Base-by-base conservation (phyloP, 2,329 filamentous ascomycete species). In the Albophoma yamanashiensis region DNA sequence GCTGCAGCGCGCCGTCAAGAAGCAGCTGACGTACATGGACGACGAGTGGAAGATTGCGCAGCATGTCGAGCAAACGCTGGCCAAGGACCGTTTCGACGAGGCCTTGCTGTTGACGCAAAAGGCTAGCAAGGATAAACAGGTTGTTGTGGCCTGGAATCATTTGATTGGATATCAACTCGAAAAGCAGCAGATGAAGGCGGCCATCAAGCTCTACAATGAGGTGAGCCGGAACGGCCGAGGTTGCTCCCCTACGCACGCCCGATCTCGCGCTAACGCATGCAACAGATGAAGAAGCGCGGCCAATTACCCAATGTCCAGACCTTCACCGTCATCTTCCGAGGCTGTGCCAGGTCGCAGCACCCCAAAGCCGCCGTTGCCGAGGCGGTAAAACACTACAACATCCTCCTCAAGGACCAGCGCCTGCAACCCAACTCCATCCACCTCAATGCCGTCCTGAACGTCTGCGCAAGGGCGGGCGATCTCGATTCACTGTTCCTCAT, bases 231-330 rank as follows among this genome's bases (percentile, higher is more conserved):
- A 6, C 31, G 20, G 11, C 11, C 31, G 31, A 55, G 2, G 50
- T 36, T 45, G 7, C 27, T 17, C 50, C 2, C 12, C 15, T n/a
- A 43, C 43, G 15, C 14, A 40, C 15, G 34, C 47, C 17, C 40
- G 55, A 25, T 25, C 7, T 36, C 17, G 22, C 31, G 27, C 45
- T 27, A 15, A 27, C 34, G 3, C 8, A 14, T 12, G 6, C 17
- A 61, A 15, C 65, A 91, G 89, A 97, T 99, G 93, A 99, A 97
- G 77, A 97, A 97, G 76, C 83, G 92, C 62, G 87, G 81, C 6
- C 89, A 95, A 67, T 79, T 82, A 34, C 93, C 94, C 1, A 93
- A 92, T 70, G 82, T 85, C 4, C 83, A 88, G 67, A 97, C 94
- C 0, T 97, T 89, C 70, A 94, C 90, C 22, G 86, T 90, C 61